Conservation (phyloP, 2,329 filamentous ascomycete species). For the Colletotrichum destructivum region DNA sequence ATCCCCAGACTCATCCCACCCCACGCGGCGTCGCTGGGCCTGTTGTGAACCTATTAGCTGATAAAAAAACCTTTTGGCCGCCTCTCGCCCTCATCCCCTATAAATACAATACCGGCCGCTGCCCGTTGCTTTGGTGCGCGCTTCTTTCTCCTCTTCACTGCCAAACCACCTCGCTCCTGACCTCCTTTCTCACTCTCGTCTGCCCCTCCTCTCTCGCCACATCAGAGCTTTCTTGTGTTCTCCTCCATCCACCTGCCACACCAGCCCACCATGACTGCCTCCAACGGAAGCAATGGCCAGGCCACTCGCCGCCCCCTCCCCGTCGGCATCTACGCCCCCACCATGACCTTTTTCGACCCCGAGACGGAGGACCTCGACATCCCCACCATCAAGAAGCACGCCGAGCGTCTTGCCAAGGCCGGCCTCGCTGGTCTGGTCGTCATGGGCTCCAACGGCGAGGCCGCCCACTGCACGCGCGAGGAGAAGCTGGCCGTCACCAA, state of each 20-base stretch:
- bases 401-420: conserved; percentile 81
- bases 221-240: conserved; percentile 33
- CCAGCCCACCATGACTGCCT: conserved; percentile 41
- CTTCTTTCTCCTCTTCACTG: conserved; percentile 24
- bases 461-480: conserved; percentile 83
- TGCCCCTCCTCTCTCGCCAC: conserved; percentile 7
- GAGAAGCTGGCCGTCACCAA: conserved; percentile 83
- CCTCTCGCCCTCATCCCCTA: conserved; percentile 45
- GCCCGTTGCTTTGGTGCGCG: not conserved
- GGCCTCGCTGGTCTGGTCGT: conserved; percentile 87
- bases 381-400: conserved; percentile 83
- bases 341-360: conserved; percentile 91
- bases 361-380: conserved; percentile 89
- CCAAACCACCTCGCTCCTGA: conserved; percentile 42
- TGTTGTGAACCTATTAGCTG: conserved; percentile 52
- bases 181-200: conserved; percentile 14
- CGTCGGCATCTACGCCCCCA: conserved; percentile 89
- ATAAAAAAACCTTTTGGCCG: conserved; percentile 47
- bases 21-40: conserved; percentile 47
- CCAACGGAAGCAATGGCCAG: conserved; percentile 44
- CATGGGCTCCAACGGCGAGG: conserved; percentile 93
- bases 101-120: conserved; percentile 49
- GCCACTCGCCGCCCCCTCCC: conserved; percentile 72
- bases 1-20: conserved; percentile 47
- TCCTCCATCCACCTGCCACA: conserved; percentile 24